A percentile compares a stretch with the other conserved stretches of the same genome.
These are phyloP conservation scores for Babesia ovis DNA, from an alignment of 169 alveolate species.

Conservation along the genomic window DNA sequence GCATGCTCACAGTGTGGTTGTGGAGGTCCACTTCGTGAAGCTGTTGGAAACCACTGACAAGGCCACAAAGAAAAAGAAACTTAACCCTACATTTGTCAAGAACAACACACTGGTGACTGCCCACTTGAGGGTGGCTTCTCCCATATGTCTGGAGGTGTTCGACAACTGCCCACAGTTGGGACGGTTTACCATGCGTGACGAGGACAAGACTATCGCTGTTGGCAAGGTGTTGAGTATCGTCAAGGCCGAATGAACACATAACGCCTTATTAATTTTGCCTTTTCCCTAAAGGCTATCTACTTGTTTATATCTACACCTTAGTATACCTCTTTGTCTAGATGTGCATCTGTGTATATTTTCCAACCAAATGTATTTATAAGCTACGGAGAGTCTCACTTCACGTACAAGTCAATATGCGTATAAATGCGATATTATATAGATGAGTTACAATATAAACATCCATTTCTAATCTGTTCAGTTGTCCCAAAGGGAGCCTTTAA, in stretches of 20 bases:
- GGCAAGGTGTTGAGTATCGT: slow-evolving; percentile 82
- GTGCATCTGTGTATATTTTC: too few relatives aligned
- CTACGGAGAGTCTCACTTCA: too few relatives aligned
- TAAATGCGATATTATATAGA: slow-evolving; percentile 3
- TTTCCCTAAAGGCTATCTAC: too few relatives aligned
- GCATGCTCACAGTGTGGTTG: slow-evolving; percentile 87
- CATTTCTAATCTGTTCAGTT: slow-evolving; percentile 28
- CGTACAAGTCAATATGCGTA: not conserved
- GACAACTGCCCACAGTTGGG: slow-evolving; percentile 89
- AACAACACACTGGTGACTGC: slow-evolving; percentile 83
- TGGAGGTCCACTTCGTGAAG: slow-evolving; percentile 81
- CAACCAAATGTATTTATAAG: too few relatives aligned
- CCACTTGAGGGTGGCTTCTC: slow-evolving; percentile 78
- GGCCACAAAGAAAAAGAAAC: slow-evolving; percentile 79
- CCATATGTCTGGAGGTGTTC: slow-evolving; percentile 90
- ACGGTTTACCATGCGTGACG: slow-evolving; percentile 95
- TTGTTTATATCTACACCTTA: too few relatives aligned
- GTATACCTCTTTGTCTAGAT: too few relatives aligned
- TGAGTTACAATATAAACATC: not conserved
- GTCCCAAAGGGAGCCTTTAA: slow-evolving; percentile 73
- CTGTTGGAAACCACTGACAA: slow-evolving; percentile 76
- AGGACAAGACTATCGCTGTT: slow-evolving; percentile 90
- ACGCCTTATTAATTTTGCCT: too few relatives aligned
- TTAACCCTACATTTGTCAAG: slow-evolving; percentile 81
- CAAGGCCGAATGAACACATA: slow-evolving; percentile 54